A percentile compares a stretch with the other conserved stretches of the same genome.
Evolutionary conservation across 192 early-diverging fungal genomes (phyloP).

Genomic region (Rhizoclosmatium globosum): DNA sequence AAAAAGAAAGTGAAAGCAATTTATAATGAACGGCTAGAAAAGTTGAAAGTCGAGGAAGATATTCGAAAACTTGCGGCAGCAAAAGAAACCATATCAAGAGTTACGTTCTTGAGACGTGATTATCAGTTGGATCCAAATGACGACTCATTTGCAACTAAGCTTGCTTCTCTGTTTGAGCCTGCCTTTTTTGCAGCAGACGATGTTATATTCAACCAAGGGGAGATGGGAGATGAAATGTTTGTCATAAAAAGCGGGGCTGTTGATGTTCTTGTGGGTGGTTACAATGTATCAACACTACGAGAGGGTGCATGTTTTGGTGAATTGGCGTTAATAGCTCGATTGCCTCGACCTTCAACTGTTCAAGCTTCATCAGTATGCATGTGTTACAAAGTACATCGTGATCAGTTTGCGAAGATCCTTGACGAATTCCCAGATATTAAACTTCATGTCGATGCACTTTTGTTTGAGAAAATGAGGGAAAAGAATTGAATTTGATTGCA

Average conservation of each 20-base stretch:
- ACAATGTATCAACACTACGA: constrained; percentile 9
- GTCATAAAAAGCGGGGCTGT: constrained; percentile 37
- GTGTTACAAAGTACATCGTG: constrained; percentile 41
- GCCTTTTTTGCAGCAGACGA: constrained; percentile 21
- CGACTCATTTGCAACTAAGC: not conserved
- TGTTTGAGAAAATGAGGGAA: not conserved
- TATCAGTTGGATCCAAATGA: not conserved
- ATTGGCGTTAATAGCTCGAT: constrained; percentile 46
- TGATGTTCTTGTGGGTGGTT: constrained; percentile 36
- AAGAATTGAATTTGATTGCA: not conserved
- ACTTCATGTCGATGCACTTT: not conserved
- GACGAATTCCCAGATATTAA: constrained; percentile 42
- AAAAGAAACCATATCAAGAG: not conserved
- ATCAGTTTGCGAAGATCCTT: constrained; percentile 37
- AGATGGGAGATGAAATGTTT: constrained; percentile 27
- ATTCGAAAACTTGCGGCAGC: not conserved
- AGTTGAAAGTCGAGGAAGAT: not conserved
- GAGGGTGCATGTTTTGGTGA: constrained; percentile 34
- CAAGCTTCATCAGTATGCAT: constrained; percentile 33
- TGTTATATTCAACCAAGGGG: constrained; percentile 32
- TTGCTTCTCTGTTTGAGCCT: not conserved
- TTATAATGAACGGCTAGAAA: constrained; percentile 11
- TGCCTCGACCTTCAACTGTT: constrained; percentile 50
- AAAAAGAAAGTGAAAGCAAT: constrained; percentile 8
- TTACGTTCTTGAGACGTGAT: not conserved